Conservation (phyloP, 345 rosid species). For the Salix exigua region DNA sequence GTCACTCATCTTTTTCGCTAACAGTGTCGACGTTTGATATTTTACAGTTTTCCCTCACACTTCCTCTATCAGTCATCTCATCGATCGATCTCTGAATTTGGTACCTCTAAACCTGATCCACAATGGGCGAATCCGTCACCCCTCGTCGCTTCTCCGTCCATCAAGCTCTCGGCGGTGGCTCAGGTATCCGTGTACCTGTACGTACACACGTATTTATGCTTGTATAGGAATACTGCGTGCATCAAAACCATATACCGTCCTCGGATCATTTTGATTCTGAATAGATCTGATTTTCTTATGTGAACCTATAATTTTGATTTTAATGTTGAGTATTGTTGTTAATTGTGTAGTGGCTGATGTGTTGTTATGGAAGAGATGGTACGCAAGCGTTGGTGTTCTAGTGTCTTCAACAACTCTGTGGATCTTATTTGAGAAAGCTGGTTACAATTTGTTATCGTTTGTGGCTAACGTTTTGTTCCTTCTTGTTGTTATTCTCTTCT, state of each 20-base stretch:
- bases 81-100: neutral
- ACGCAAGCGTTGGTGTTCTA: constrained; percentile 45
- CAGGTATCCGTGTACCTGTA: constrained; percentile 38
- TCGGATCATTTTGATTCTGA: constrained; percentile 8
- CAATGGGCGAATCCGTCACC: constrained; percentile 30
- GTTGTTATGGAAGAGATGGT: constrained; percentile 71
- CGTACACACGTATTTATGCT: neutral
- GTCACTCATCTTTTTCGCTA: neutral
- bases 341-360: constrained; percentile 65
- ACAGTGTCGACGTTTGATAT: too few species aligned
- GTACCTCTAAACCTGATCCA: neutral
- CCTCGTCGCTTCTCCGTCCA: constrained; percentile 55
- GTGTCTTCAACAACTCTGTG: constrained; percentile 55
- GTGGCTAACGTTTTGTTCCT: constrained; percentile 70
- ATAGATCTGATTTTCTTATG: constrained; percentile 16
- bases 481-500: constrained; percentile 70
- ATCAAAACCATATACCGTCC: neutral
- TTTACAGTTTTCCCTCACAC: neutral
- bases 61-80: neutral
- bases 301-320: neutral
- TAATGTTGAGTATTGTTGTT: neutral
- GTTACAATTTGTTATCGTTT: constrained; percentile 70
- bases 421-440: constrained; percentile 73
- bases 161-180: constrained; percentile 70
- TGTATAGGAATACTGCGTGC: neutral